Percentiles rank a stretch among this genome's conserved stretches.
Evolutionary conservation across 495 filamentous ascomycete species (phyloP).

Genomic region (Penicillium soppii): DNA sequence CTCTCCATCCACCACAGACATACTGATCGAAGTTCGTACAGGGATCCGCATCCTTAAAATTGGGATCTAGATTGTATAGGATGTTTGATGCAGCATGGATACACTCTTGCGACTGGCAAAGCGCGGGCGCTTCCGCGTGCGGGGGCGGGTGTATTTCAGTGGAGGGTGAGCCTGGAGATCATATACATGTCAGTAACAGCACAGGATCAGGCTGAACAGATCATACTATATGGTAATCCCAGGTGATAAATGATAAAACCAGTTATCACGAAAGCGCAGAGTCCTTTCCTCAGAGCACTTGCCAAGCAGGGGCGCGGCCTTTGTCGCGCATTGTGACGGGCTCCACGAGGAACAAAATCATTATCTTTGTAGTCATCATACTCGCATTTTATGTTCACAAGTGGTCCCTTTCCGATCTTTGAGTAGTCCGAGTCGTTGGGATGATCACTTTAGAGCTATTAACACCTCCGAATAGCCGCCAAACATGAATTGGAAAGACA

Average conservation of each 20-base stretch:
- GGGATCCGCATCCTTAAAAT: slow-evolving; percentile 62
- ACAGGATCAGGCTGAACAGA: background rate
- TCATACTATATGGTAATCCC: slow-evolving; percentile 3
- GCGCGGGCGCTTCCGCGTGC: slow-evolving; percentile 16
- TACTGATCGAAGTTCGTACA: slow-evolving; percentile 69
- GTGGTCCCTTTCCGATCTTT: slow-evolving; percentile 5
- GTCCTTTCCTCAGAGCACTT: slow-evolving; percentile 3
- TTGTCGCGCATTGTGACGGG: slow-evolving; percentile 2
- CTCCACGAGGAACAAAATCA: slow-evolving; percentile 3
- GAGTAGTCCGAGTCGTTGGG: slow-evolving; percentile 2
- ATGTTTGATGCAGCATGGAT: slow-evolving; percentile 68
- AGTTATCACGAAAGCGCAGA: slow-evolving; percentile 6
- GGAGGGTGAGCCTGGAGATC: background rate
- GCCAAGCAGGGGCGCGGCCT: slow-evolving; percentile 11
- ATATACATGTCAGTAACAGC: background rate
- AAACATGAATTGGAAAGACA: background rate
- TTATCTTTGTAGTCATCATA: slow-evolving; percentile 4
- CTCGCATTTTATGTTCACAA: slow-evolving; percentile 1
- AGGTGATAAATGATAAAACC: slow-evolving; percentile 12
- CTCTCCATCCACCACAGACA: slow-evolving; percentile 67
- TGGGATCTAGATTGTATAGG: slow-evolving; percentile 65
- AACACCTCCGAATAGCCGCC: background rate
- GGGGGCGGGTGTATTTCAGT: slow-evolving; percentile 8
- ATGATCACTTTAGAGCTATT: slow-evolving; percentile 8
- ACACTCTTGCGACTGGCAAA: slow-evolving; percentile 62